phyloP scores from a whole-genome alignment of 2,329 filamentous ascomycete genomes.

The Aspergillus ustus region DNA sequence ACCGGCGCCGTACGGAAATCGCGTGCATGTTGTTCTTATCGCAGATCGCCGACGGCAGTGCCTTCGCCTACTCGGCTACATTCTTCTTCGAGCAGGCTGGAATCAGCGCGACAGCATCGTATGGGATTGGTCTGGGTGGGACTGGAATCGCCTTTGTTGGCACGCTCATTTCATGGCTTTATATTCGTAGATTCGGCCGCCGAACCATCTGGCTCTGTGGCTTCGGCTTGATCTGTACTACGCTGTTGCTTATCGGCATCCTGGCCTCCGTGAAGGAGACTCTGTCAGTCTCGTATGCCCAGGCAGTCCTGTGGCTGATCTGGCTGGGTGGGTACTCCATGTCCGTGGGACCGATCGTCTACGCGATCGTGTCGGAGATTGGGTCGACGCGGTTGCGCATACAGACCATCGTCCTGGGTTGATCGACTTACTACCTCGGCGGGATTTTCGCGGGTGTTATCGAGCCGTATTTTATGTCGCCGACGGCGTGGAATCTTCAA shows the following conservation, averaged over 20 bases:
- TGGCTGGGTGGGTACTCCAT: slow-evolving; percentile 56
- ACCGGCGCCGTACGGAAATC: slow-evolving; percentile 49
- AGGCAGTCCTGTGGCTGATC: slow-evolving; percentile 54
- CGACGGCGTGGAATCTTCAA: slow-evolving; percentile 31
- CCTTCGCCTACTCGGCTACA: slow-evolving; percentile 39
- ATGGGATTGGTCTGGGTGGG: slow-evolving; percentile 54
- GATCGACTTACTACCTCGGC: not conserved
- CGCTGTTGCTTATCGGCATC: slow-evolving; percentile 34
- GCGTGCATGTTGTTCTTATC: slow-evolving; percentile 40
- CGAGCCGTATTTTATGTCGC: slow-evolving; percentile 41
- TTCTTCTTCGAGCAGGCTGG: slow-evolving; percentile 46
- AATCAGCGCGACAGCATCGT: slow-evolving; percentile 36
- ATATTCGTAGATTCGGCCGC: slow-evolving; percentile 44
- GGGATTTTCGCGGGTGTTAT: slow-evolving; percentile 33
- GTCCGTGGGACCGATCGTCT: slow-evolving; percentile 59
- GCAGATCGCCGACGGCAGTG: slow-evolving; percentile 36
- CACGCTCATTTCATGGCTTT: slow-evolving; percentile 55
- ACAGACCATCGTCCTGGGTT: not conserved
- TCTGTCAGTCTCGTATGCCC: slow-evolving; percentile 35
- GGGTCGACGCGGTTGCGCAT: not conserved
- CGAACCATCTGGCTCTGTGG: slow-evolving; percentile 44
- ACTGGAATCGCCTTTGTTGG: slow-evolving; percentile 64
- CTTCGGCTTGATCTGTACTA: slow-evolving; percentile 23
- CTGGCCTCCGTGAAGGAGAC: slow-evolving; percentile 10
- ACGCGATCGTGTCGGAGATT: slow-evolving; percentile 55